Base-by-base conservation (phyloP, 2,329 filamentous ascomycete species). In the Nigrospora sphaerica region DNA sequence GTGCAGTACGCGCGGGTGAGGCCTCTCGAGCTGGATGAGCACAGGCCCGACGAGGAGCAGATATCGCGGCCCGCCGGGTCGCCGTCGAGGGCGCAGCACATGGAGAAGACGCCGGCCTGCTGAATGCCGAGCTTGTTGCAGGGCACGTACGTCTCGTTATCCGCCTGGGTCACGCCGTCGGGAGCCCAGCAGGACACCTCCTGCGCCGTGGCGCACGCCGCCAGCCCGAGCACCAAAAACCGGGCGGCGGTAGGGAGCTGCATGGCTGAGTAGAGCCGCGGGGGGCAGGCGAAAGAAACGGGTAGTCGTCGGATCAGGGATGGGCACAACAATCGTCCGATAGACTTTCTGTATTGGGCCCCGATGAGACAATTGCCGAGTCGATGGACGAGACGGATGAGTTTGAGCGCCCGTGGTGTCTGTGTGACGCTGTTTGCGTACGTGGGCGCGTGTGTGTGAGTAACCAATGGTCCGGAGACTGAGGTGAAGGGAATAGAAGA, bases 51-150 rank as follows among this genome's bases (percentile, higher is more conserved):
- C 3, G 55, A 47, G 4, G 58, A 53, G 51, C 62, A 63, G 19
- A 57, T 46, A 39, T 63, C 60, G 34, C 59, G 52, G 31, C 52
- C 40, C 0, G 33, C 43, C 1, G 53, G 32, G 3, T 51, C 44
- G 16, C 59, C 60, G 42, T 61, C 57, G 2, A 64, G 48, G 12
- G 52, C 52, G 43, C 62, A 64, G 36, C 62, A 64, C 39, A 55
- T 60, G 2, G 62, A 63, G 39, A 56, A 54, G 32, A 62, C 50
- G 36, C 58, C 59, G 3, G 48, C 41, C 48, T 61, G 54, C 14
- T 51, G 52, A 41, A 62, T 61, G 10, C 61, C 61, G 12, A 62
- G 57, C 44, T 62, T 62, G 48, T 64, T 63, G 49, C 61, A 64
- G 2, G 61, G 59, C 6, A 62, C 57, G 39, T 61, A 57, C 2